Evolutionary conservation across 768 basidiomycete species (phyloP).

Genomic region (Amanita subjunquillea): DNA sequence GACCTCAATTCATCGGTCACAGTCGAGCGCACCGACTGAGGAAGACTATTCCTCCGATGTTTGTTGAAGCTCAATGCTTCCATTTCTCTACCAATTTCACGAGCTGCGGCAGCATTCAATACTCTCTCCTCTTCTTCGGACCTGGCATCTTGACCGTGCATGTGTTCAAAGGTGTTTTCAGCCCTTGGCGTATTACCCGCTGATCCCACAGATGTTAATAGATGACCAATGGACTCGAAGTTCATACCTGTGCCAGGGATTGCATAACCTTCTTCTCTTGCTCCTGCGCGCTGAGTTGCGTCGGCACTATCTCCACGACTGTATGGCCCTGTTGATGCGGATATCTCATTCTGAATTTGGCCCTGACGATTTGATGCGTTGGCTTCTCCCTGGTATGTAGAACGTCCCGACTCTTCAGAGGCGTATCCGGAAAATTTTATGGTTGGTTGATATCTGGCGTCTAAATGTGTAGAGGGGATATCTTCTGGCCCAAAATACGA

Average conservation of each 20-base stretch:
- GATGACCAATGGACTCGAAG: neutral
- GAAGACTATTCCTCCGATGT: slow-evolving; percentile 9
- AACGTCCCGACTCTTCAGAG: slow-evolving; percentile 16
- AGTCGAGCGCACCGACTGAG: neutral
- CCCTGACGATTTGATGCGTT: neutral
- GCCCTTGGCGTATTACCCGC: neutral
- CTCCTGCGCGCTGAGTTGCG: neutral
- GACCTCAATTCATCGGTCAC: neutral
- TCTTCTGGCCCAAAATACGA: slow-evolving; percentile 13
- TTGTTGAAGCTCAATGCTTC: slow-evolving; percentile 37
- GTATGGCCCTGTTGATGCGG: neutral
- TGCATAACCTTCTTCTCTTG: neutral
- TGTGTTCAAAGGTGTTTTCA: slow-evolving; percentile 7
- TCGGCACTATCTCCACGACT: neutral
- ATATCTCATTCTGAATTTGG: neutral
- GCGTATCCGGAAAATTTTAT: slow-evolving; percentile 13
- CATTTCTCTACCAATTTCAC: slow-evolving; percentile 56
- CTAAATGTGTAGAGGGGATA: neutral
- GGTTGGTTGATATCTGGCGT: neutral
- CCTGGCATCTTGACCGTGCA: slow-evolving; percentile 23
- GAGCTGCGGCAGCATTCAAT: slow-evolving; percentile 58
- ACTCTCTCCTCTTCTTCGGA: slow-evolving; percentile 39
- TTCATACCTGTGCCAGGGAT: neutral
- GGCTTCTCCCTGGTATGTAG: neutral
- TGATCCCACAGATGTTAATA: neutral